Evolutionary conservation across 331 rosid species (phyloP).

Genomic region (Telfairia occidentalis): DNA sequence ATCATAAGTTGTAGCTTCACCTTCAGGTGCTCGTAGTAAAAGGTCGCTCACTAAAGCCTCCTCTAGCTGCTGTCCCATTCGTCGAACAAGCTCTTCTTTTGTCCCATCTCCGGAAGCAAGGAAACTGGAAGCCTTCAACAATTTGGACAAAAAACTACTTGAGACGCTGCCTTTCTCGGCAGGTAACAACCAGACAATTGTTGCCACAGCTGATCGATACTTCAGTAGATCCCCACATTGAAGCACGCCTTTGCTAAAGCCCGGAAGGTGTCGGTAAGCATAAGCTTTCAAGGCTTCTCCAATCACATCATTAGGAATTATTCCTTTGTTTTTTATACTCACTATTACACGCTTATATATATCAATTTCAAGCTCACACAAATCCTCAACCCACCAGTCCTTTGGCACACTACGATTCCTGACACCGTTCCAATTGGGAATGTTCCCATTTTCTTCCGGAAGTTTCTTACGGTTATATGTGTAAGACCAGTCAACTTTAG

Average conservation of each 20-base stretch:
- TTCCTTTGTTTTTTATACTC: slow-evolving; percentile 41
- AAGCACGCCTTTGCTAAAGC: slow-evolving; percentile 67
- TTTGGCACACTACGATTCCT: slow-evolving; percentile 65
- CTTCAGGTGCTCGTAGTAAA: slow-evolving; percentile 52
- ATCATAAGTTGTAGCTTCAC: slow-evolving; percentile 42
- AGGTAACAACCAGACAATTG: slow-evolving; percentile 71
- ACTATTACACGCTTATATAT: slow-evolving; percentile 49
- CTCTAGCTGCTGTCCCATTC: slow-evolving; percentile 86
- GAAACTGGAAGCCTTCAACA: slow-evolving; percentile 58
- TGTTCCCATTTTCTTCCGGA: slow-evolving; percentile 61
- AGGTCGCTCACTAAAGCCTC: slow-evolving; percentile 78
- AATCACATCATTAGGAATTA: slow-evolving; percentile 53
- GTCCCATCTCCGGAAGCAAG: slow-evolving; percentile 44
- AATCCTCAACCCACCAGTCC: slow-evolving; percentile 99
- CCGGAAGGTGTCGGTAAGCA: slow-evolving; percentile 69
- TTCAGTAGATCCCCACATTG: slow-evolving; percentile 41
- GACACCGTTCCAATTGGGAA: slow-evolving; percentile 41
- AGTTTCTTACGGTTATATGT: slow-evolving; percentile 78
- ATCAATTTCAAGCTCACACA: slow-evolving; percentile 90
- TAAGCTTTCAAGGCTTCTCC: slow-evolving; percentile 92
- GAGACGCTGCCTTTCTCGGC: slow-evolving; percentile 67
- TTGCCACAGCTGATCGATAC: slow-evolving; percentile 39
- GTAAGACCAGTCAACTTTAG: slow-evolving; percentile 92
- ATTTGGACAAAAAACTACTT: slow-evolving; percentile 67
- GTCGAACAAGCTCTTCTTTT: slow-evolving; percentile 51